Evolutionary conservation across 495 filamentous ascomycete species (phyloP), one percentile per base, ranked within the genome.

Genomic region (Talaromyces nanjingensis): DNA sequence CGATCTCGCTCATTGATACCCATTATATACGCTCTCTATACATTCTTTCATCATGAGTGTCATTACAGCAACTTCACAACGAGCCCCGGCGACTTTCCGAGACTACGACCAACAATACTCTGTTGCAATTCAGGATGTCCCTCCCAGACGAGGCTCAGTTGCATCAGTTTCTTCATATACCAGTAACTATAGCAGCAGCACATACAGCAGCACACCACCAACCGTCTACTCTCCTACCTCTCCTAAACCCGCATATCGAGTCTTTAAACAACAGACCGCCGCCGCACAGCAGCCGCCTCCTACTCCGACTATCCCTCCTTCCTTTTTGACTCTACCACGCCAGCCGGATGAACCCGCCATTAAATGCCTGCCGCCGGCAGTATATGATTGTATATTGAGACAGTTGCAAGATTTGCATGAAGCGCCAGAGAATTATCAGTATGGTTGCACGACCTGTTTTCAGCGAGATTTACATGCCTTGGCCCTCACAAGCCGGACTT

Each of bases 401-500:
- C 79, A 83, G 56, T 64, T 88, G 14, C 76, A 82, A 52, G 64
- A 67, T 6, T 60, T 85, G 47, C 84, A 88, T 65, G 77, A 72
- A 24, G 75, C 70, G 2, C 45, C 60, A 20, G 63, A 56, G 20
- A 70, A 72, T 18, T 69, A 71, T 31, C 77, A 76, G 65, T 70
- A 68, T 33, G 77, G 79, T 47, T 94, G 91, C 69, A 80, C 86
- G 62, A 90, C 88, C 65, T 93, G 91, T 74, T 91, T 87, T 73
- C 87, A 91, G 77, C 84, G 89, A 59, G 90, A 94, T 69, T 71
- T 92, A 27, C 86, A 84, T 67, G 80, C 83, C 59, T 79, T 92
- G 33, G 84, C 86, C 42, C 68, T 91, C 62, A 88, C 85, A 33
- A 86, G 83, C 63, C 83, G 85, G 58, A 83, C 86, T 42, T 89